Evolutionary conservation across 352 stramenopile genomes (phyloP).

Genomic region (Globisporangium okanoganense): DNA sequence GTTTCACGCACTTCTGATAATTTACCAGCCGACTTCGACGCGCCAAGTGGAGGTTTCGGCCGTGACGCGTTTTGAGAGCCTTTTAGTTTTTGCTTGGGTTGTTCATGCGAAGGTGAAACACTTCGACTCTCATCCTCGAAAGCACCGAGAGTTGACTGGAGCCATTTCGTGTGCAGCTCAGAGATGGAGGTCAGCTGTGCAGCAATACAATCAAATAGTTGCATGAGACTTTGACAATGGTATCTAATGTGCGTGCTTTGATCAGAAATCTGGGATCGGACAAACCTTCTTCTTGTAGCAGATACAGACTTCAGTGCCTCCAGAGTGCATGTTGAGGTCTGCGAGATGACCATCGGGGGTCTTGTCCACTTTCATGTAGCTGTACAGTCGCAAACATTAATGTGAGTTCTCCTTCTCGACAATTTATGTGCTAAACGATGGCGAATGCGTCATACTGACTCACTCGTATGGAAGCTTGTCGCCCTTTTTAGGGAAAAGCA

Average conservation of each 20-base stretch:
- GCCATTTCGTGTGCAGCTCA: constrained; percentile 38
- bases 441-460: too few species aligned
- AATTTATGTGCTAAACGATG: neutral
- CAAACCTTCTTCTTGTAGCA: constrained; percentile 81
- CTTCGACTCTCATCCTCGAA: neutral
- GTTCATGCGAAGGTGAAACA: neutral
- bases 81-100: neutral
- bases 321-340: constrained; percentile 71
- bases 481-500: constrained; percentile 81
- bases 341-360: constrained; percentile 59
- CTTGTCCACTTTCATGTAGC: constrained; percentile 77
- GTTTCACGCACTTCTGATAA: constrained; percentile 10
- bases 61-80: neutral
- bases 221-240: neutral
- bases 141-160: constrained; percentile 19
- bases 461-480: constrained; percentile 81
- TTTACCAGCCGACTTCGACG: neutral
- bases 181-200: constrained; percentile 30
- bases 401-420: neutral
- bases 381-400: constrained; percentile 16
- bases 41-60: neutral
- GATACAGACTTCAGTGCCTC: constrained; percentile 70
- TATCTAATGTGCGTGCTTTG: neutral
- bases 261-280: neutral
- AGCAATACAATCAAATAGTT: neutral